Evolutionary conservation across 257 asterid species (phyloP), one percentile per base, ranked within the genome.

Genomic region (Orobanche coerulescens): DNA sequence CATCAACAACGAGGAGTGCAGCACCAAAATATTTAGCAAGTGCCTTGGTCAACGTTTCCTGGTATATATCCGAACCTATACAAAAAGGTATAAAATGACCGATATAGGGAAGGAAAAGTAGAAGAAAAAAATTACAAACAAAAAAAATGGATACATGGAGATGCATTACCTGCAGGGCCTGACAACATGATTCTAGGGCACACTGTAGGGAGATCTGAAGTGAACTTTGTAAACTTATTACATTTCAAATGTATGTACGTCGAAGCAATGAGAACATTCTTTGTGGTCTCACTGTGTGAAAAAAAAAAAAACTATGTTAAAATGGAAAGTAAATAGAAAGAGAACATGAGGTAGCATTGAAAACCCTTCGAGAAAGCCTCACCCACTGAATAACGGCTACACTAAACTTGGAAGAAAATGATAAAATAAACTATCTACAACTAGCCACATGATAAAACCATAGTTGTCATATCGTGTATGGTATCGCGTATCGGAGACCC

Each of bases 1-100:
- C 73, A 75, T 90, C 95, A 23, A 87, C 87, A 65, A 78, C 66
- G 30, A 90, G 89, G 65, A 90, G 84, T 40, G 76, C 82, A 20
- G 78, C 95, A 61, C 74, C 81, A 76, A 75, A 84, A 73, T 82
- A 58, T 61, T 82, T 82, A 1, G 97, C 86, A 53, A 90, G 90
- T 34, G 97, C 97, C 79, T 90, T 90, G 59, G 86, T 31, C 74
- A 90, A 73, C 24, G 78, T 84, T 77, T 86, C 95, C 79, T 86
- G 95, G 71, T 87, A 90, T 70, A 90, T 90, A 63, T 90, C 97
- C 13, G 97, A 90, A 62, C 97, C 97, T 90, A 55, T 22, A 20
- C 0, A 47, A 61, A 61, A 48, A 64, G 23, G 59, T 22, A 66
- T 25, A 40, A 39, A 12, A 55, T 34, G 44, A 36, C 12, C 7